phyloP scores from a whole-genome alignment of 352 stramenopile species.

The Globisporangium lucens region DNA sequence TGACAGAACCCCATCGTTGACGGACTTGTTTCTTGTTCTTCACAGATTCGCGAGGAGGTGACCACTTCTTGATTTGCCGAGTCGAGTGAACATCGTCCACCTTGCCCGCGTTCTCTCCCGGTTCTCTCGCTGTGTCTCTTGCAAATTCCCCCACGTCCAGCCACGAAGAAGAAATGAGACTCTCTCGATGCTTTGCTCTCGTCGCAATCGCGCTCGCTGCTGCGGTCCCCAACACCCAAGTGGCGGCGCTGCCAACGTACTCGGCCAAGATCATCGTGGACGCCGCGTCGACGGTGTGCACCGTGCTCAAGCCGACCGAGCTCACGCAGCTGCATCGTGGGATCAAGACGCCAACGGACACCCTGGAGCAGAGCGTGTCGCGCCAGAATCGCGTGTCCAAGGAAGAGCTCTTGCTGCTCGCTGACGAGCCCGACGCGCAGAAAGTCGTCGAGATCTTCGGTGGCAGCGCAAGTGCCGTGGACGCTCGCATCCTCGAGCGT shows the following conservation, averaged over 20 bases:
- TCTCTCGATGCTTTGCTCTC: too few relatives aligned
- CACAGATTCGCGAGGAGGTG: too few relatives aligned
- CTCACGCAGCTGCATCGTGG: conserved; percentile 19
- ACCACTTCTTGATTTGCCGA: too few relatives aligned
- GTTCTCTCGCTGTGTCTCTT: too few relatives aligned
- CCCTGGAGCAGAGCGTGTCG: conserved; percentile 13
- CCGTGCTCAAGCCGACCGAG: conserved; percentile 14
- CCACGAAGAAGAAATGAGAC: too few relatives aligned
- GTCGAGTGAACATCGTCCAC: too few relatives aligned
- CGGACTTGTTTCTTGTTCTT: too few relatives aligned
- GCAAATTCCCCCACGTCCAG: too few relatives aligned
- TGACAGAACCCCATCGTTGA: too few relatives aligned
- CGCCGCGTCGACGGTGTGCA: conserved; percentile 3
- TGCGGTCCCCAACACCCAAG: neutral
- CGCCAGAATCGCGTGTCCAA: conserved; percentile 19
- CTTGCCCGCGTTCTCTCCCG: too few relatives aligned
- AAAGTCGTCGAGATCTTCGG: conserved; percentile 19
- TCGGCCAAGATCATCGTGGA: conserved; percentile 20
- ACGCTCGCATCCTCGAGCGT: neutral
- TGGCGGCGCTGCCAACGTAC: neutral
- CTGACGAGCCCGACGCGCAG: conserved; percentile 12
- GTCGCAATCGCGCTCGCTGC: too few relatives aligned
- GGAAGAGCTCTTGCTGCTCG: conserved; percentile 11
- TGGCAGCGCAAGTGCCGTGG: conserved; percentile 1
- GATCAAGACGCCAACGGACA: conserved; percentile 10